Evolutionary conservation across 129 eudicot species (phyloP).

Genomic region (Escallonia herrerae): DNA sequence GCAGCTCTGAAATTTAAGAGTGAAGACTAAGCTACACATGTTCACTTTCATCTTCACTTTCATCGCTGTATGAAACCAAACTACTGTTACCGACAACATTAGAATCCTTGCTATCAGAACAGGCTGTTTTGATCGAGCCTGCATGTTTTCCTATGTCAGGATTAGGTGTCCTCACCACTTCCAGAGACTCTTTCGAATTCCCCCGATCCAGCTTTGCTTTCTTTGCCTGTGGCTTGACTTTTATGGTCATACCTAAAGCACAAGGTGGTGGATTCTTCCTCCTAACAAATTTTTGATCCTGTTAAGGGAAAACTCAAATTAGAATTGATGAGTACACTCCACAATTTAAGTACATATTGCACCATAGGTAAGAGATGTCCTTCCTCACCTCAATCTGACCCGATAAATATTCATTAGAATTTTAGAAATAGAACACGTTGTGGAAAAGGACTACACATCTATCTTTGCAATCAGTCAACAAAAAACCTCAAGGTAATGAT

Average conservation of each 20-base stretch:
- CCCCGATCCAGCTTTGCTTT: conserved; percentile 41
- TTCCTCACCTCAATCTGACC: no score
- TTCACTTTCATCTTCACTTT: conserved; percentile 49
- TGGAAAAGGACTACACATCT: no score
- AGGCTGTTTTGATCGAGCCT: not conserved
- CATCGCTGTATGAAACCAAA: conserved; percentile 82
- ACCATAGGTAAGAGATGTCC: no score
- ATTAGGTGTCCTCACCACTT: not conserved
- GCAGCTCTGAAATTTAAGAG: no score
- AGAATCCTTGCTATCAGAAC: not conserved
- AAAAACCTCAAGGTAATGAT: no score
- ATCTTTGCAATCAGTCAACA: no score
- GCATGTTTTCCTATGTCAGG: conserved; percentile 7
- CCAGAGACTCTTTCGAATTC: conserved; percentile 21
- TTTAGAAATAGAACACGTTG: no score
- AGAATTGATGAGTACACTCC: no score
- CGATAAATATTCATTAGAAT: no score
- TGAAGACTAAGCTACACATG: no score
- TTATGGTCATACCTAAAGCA: conserved; percentile 50
- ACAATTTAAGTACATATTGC: no score
- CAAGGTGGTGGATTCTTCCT: conserved; percentile 45
- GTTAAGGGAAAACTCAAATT: not conserved
- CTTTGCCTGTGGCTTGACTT: conserved; percentile 74
- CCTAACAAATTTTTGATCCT: conserved; percentile 38
- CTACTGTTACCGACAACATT: conserved; percentile 25